A percentile compares a stretch with the other conserved stretches of the same genome.
phyloP scores from a whole-genome alignment of 2,329 filamentous ascomycete species.

The Epicoccum sorghinum region DNA sequence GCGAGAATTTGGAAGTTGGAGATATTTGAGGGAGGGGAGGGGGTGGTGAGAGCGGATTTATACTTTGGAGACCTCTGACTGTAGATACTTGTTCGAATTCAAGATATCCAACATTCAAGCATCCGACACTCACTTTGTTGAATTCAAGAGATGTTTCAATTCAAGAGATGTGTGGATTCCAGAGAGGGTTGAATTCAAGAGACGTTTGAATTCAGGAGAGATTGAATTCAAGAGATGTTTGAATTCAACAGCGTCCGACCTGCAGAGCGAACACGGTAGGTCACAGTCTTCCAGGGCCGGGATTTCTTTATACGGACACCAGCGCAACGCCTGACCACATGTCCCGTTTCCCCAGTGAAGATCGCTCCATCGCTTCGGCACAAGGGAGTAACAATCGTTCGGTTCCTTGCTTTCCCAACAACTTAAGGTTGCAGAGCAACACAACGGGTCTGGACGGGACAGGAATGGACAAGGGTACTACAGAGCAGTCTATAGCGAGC shows the following conservation, averaged over 20 bases:
- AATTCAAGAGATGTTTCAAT: no score
- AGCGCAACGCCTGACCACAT: slow-evolving; percentile 9
- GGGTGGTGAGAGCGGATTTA: neutral
- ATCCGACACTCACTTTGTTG: no score
- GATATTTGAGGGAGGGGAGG: no score
- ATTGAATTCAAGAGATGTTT: neutral
- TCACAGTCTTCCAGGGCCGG: slow-evolving; percentile 5
- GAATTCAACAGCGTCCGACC: slow-evolving; percentile 11
- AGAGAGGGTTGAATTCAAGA: neutral
- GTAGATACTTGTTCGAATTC: no score
- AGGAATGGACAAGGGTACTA: slow-evolving; percentile 13
- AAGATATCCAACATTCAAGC: no score
- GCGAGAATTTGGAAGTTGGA: no score
- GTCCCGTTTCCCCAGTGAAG: slow-evolving; percentile 16
- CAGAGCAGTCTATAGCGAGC: neutral
- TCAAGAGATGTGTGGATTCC: no score
- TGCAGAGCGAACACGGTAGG: slow-evolving; percentile 16
- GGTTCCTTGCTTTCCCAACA: slow-evolving; percentile 18
- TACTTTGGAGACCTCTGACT: neutral
- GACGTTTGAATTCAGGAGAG: neutral
- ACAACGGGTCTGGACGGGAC: slow-evolving; percentile 6
- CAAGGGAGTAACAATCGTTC: slow-evolving; percentile 11
- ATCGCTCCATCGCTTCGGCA: slow-evolving; percentile 9
- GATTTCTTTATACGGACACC: slow-evolving; percentile 12
- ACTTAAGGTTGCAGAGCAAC: slow-evolving; percentile 13